Base-by-base conservation (phyloP, 2,329 filamentous ascomycete genomes). In the Ascochyta pisi region DNA sequence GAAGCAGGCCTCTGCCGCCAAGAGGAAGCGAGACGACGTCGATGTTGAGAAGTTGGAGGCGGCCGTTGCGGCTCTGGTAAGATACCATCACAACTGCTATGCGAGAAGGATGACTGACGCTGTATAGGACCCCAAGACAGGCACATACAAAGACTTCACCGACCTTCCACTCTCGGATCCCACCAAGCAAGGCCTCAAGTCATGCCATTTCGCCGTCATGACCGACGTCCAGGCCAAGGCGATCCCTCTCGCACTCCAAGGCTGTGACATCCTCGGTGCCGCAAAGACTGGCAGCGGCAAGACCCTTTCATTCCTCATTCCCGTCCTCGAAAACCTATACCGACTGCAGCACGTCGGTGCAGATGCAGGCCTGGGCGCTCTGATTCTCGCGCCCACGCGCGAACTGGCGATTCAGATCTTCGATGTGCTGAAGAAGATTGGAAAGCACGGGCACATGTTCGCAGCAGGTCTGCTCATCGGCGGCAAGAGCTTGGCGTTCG, bases 331-430 rank as follows among this genome's bases (percentile, higher is more conserved):
- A 77, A 96, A 94, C 68, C 84, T 99, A 3, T 95, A 96, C 76
- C 88, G 92, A 47, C 86, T 88, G 52, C 90, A 89, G 83, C 97
- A 93, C 88, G 90, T 95, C 15, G 91, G 96, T 67, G 84, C 88
- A 66, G 95, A 99, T 77, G 81, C 81, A 39, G 95, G 95, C 0
- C 82, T 99, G 27, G 94, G 94, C 8, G 95, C 95, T 4, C 84
- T 99, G 61, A 91, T 99, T 63, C 88, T 99, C 50, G 94, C 93
- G 0, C 95, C 95, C 0, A 99, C 95, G 7, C 89, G 95, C 70
- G 95, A 99, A 78, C 82, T 99, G 51, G 94, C 95, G 0, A 95
- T 96, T 35, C 95, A 99, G 76, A 99, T 96, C 59, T 99, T 98
- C 71, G 90, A 97, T 54, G 94, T 98, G 0, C 78, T 99, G 67